These are phyloP conservation scores for Vaccinium macrocarpon DNA, from an alignment of 148 eudicot genomes.

Conservation along the genomic window DNA sequence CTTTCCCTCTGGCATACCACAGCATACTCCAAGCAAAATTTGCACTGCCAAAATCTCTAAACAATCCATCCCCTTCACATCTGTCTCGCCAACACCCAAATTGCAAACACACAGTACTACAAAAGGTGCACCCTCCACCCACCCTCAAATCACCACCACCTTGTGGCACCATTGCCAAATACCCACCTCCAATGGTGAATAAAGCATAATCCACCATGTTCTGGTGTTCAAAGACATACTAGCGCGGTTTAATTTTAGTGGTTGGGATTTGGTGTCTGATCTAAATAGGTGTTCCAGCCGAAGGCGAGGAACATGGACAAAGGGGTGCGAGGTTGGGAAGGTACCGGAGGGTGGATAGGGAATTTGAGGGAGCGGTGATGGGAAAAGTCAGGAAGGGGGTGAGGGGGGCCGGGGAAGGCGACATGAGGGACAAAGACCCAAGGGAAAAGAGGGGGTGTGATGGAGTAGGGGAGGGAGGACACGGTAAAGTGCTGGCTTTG, in stretches of 20 bases:
- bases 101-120: not conserved
- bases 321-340: not conserved
- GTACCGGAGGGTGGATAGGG: not conserved
- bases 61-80: not conserved
- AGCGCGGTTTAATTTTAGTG: not conserved
- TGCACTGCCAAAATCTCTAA: not conserved
- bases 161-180: not conserved
- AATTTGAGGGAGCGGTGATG: not conserved
- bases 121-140: not conserved
- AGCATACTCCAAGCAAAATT: conserved; percentile 2
- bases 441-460: not conserved
- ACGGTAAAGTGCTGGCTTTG: not conserved
- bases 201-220: not conserved
- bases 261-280: not conserved
- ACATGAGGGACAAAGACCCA: no score
- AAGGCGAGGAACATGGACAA: not conserved
- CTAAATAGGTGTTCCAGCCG: not conserved
- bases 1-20: not conserved
- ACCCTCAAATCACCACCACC: not conserved
- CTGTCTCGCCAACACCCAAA: not conserved
- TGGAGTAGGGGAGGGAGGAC: no score
- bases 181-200: not conserved
- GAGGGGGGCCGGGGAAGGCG: no score
- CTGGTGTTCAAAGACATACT: not conserved
- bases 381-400: not conserved